Conservation (phyloP, 352 stramenopile species). For the Globisporangium spinosum region DNA sequence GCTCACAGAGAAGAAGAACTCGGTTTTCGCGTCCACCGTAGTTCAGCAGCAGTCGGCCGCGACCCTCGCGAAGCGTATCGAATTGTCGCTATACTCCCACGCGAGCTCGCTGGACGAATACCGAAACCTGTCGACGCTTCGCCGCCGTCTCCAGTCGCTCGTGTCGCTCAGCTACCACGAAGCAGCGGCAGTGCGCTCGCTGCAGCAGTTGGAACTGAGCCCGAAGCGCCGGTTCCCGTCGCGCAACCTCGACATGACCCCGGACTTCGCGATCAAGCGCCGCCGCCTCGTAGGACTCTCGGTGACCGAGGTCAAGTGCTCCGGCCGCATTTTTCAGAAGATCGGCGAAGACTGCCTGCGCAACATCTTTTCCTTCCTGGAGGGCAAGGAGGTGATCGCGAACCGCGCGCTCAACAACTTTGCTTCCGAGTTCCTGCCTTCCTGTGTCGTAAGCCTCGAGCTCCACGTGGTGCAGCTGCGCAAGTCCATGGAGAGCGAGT, state of each 20-base stretch:
- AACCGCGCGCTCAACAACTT: constrained; percentile 48
- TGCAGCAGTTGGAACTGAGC: constrained; percentile 8
- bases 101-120: constrained; percentile 67
- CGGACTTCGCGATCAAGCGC: constrained; percentile 34
- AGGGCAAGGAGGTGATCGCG: constrained; percentile 52
- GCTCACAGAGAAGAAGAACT: constrained; percentile 39
- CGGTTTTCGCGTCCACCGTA: not conserved
- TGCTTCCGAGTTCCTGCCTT: constrained; percentile 43
- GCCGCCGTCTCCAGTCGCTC: constrained; percentile 63
- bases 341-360: constrained; percentile 52
- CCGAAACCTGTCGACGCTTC: constrained; percentile 61
- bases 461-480: constrained; percentile 42
- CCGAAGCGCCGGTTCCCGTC: constrained; percentile 28
- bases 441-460: constrained; percentile 43
- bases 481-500: constrained; percentile 21
- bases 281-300: constrained; percentile 23
- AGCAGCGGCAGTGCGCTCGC: constrained; percentile 27
- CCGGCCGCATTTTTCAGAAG: constrained; percentile 20
- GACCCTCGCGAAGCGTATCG: constrained; percentile 63
- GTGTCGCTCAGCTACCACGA: constrained; percentile 69
- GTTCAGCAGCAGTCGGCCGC: constrained; percentile 15
- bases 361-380: constrained; percentile 54
- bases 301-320: constrained; percentile 5
- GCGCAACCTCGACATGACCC: constrained; percentile 18
- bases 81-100: constrained; percentile 67